Evolutionary conservation across 176 grass and related monocot genomes (phyloP), one percentile per base, ranked within the genome.

Genomic region (Paspalum notatum): DNA sequence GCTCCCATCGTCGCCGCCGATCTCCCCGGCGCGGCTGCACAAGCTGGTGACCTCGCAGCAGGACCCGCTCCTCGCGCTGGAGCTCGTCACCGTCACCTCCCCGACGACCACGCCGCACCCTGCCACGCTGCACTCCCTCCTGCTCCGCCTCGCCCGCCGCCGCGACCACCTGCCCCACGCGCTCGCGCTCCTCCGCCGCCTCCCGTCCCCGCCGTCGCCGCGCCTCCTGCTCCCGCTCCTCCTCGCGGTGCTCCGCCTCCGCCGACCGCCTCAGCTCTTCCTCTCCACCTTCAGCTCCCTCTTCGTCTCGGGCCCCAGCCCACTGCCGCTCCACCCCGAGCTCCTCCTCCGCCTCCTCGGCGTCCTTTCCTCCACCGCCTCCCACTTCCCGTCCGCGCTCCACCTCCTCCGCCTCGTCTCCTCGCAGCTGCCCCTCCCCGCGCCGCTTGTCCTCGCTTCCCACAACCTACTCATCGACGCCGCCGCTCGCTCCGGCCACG

Each of bases 391-490:
- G 0, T 87, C 79, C 12, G 82, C 86, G 37, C 79, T 82, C 0
- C 87, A 83, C 60, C 82, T 89, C 44, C 91, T 92, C 6, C 87
- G 87, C 20, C 71, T 76, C n/a, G 76, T 88, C 20, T 86, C 85
- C 15, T 85, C 85, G 70, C 70, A 68, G 68, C 65, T 94, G 17
- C 62, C 81, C 52, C 84, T 90, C 13, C 71, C 83, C 40, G 43
- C 45, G 16, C 78, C 85, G 71, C 80, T 94, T 51, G 79, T 90
- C 44, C 87, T 92, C 83, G 87, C 83, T 14, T 76, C 94, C 32
- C 88, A 94, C 85, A 94, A 92, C 53, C 75, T 90, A 9, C 89
- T 97, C 51, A 94, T 97, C 47, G 80, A 88, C 8, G 89, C 91
- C 55, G 89, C 89, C 73, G 49, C 87, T 38, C 91, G 92, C 24